phyloP scores from a whole-genome alignment of 352 stramenopile genomes.

The Phytophthora crassamura region DNA sequence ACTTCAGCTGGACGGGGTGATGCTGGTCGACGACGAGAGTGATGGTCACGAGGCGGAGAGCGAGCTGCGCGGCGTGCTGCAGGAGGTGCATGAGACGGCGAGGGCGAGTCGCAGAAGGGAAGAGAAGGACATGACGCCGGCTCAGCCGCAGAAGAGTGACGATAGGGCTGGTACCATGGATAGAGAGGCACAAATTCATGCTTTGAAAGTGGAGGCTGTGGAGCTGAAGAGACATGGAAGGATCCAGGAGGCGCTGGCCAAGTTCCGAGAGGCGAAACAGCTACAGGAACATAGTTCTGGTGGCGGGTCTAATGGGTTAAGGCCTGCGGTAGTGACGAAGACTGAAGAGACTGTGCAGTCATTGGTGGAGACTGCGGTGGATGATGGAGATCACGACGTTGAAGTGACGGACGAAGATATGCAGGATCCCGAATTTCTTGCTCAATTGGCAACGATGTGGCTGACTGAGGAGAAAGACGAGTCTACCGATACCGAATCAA shows the following conservation, averaged over 20 bases:
- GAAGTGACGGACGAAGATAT: slow-evolving; percentile 86
- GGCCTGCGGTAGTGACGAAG: too few relatives aligned
- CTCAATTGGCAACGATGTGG: slow-evolving; percentile 62
- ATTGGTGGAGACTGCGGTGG: slow-evolving; percentile 7
- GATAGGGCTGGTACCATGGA: background rate
- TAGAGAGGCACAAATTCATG: slow-evolving; percentile 36
- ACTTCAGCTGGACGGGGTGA: slow-evolving; percentile 48
- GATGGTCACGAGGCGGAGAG: slow-evolving; percentile 37
- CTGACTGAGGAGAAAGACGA: slow-evolving; percentile 27
- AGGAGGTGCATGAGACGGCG: slow-evolving; percentile 43
- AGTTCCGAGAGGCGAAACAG: slow-evolving; percentile 68
- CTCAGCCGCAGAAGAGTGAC: too few relatives aligned
- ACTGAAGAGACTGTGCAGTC: background rate
- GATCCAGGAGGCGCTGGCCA: slow-evolving; percentile 56
- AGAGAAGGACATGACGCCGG: too few relatives aligned
- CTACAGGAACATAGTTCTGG: slow-evolving; percentile 43
- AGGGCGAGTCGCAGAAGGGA: slow-evolving; percentile 34
- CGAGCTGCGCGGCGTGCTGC: slow-evolving; percentile 48
- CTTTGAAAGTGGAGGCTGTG: slow-evolving; percentile 63
- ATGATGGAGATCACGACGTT: slow-evolving; percentile 44
- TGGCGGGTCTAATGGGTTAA: too few relatives aligned
- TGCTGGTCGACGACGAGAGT: slow-evolving; percentile 36
- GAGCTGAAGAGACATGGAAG: slow-evolving; percentile 62
- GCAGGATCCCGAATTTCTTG: slow-evolving; percentile 70
- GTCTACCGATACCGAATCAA: background rate